Base-by-base conservation (phyloP, 148 eudicot genomes). In the Amaranthus palmeri region DNA sequence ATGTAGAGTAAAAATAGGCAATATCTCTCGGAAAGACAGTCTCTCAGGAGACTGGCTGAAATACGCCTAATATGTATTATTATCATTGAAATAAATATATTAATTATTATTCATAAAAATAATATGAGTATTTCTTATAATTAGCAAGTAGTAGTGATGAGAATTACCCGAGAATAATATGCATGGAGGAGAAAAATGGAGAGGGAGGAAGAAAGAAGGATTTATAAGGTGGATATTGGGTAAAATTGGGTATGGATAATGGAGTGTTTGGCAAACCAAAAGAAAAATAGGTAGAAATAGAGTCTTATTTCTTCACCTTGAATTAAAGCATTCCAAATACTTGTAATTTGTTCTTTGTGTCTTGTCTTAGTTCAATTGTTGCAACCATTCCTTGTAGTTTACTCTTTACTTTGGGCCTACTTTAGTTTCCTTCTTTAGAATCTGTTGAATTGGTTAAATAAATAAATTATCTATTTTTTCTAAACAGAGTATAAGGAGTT, bases 261-360 rank as follows among this genome's bases (percentile, higher is more conserved):
- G 70, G 60, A 48, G 4, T 56, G 71, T 65, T 74, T 65, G 77
- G 77, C 71, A 66, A 41, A 65, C 42, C 54, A 65, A 65, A 65
- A 4, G 10, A 7, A 58, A 64, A 14, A 11, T 61, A 65, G 4
- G 11, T 13, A 36, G 61, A 54, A 4, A 60, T 6, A 13, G 43
- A 18, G 6, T 25, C 36, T 25, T 40, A 15, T 78, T 78, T 17
- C 81, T 79, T 79, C 18, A 74, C 68, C 71, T 55, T 14, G 55
- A 79, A 79, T 79, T 74, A 79, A 79, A 79, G 81, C 59, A 79
- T 79, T 67, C 13, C 51, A 3, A 44, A 10, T 56, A 46, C 7
- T 14, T 57, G 6, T 59, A 0, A 11, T 50, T 2, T 42, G 7
- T 3, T 40, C 42, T 56, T 8, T 12, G 50, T 57, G 0, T 8